Evolutionary conservation across 192 early-diverging fungal species (phyloP).

Genomic region (Umbelopsis sp.): DNA sequence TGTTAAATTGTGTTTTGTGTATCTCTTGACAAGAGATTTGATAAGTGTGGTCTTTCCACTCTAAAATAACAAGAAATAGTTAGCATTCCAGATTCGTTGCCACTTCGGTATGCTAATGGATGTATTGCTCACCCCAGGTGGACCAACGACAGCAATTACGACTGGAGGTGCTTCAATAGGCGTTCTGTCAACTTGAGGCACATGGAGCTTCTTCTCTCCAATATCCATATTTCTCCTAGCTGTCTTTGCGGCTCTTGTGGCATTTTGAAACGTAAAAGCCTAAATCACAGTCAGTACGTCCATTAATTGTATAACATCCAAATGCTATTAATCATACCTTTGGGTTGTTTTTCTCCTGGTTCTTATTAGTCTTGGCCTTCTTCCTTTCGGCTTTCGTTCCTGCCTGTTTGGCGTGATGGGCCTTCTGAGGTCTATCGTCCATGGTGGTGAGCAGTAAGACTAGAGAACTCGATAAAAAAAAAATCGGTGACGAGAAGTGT

Average conservation of each 20-base stretch:
- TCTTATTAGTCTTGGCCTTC: slow-evolving; percentile 75
- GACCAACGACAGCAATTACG: slow-evolving; percentile 95
- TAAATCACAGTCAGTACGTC: slow-evolving; percentile 21
- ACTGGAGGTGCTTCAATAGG: slow-evolving; percentile 89
- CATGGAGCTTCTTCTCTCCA: slow-evolving; percentile 91
- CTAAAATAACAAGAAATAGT: slow-evolving; percentile 38
- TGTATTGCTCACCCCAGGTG: slow-evolving; percentile 74
- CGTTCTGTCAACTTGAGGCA: slow-evolving; percentile 93
- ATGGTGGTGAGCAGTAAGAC: slow-evolving; percentile 33
- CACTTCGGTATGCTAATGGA: background rate
- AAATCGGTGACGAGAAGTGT: background rate
- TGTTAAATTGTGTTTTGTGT: slow-evolving; percentile 89
- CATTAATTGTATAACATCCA: background rate
- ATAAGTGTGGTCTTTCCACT: slow-evolving; percentile 98
- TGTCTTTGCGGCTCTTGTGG: slow-evolving; percentile 73
- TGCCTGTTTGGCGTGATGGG: slow-evolving; percentile 79
- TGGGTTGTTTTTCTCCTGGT: slow-evolving; percentile 85
- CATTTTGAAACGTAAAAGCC: slow-evolving; percentile 77
- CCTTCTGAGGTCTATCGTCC: slow-evolving; percentile 76
- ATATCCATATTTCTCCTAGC: slow-evolving; percentile 83
- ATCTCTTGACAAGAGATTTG: slow-evolving; percentile 92
- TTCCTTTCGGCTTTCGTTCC: slow-evolving; percentile 83
- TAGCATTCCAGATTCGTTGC: slow-evolving; percentile 5
- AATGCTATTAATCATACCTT: slow-evolving; percentile 53
- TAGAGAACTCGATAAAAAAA: slow-evolving; percentile 5